Percentiles rank a stretch among this genome's conserved stretches.
phyloP scores from a whole-genome alignment of 2,329 filamentous ascomycete genomes.

The Paraphoma chrysanthemicola region DNA sequence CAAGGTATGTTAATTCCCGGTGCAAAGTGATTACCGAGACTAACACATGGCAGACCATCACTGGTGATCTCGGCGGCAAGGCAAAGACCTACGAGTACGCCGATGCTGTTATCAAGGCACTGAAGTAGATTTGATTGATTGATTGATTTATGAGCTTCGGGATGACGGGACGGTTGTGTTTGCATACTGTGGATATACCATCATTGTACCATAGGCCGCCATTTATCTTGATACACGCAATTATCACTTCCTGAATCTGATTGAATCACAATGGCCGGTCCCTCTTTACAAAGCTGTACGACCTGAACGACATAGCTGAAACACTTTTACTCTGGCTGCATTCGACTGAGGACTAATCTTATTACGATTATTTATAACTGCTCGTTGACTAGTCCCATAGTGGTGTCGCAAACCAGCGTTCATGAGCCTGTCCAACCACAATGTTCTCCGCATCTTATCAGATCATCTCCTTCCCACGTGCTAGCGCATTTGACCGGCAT shows the following conservation, averaged over 20 bases:
- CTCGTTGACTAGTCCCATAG: too few relatives aligned
- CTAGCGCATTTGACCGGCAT: conserved; percentile 7
- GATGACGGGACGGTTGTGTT: conserved; percentile 36
- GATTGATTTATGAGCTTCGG: conserved; percentile 34
- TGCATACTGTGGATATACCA: conserved; percentile 48
- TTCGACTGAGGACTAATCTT: too few relatives aligned
- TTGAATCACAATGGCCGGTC: background rate
- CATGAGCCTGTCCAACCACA: background rate
- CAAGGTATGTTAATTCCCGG: conserved; percentile 65
- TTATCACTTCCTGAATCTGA: conserved; percentile 6
- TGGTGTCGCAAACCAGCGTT: too few relatives aligned
- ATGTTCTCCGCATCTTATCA: conserved; percentile 23
- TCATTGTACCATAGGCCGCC: conserved; percentile 46
- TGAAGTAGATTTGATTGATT: conserved; percentile 48
- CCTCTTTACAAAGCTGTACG: too few relatives aligned
- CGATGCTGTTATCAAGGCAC: conserved; percentile 80
- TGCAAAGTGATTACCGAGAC: background rate
- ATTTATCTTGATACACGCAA: conserved; percentile 29
- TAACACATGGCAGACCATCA: conserved; percentile 67
- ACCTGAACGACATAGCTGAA: too few relatives aligned
- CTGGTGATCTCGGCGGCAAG: conserved; percentile 94
- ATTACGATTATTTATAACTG: too few relatives aligned
- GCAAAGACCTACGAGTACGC: conserved; percentile 96
- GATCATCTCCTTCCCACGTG: conserved; percentile 17
- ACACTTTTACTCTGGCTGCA: too few relatives aligned